These are phyloP conservation scores for Chlorella ohadii DNA, from an alignment of 139 green algal genomes.

Conservation along the genomic window DNA sequence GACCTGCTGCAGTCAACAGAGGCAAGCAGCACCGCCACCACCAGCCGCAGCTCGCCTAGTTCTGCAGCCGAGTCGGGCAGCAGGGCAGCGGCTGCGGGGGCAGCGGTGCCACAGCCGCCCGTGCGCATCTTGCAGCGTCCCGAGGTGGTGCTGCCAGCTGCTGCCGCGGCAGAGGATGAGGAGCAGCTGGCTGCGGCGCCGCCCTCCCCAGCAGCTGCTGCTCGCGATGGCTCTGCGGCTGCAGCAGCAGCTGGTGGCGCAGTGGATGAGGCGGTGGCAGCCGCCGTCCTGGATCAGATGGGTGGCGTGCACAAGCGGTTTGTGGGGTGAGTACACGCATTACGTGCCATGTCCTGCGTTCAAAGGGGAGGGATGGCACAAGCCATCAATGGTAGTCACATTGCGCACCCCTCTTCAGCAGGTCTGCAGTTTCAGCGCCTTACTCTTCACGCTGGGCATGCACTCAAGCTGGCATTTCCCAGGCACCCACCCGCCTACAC, in stretches of 20 bases:
- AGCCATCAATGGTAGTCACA: too few relatives aligned
- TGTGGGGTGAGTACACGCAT: conserved; percentile 15
- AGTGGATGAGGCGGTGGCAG: conserved; percentile 13
- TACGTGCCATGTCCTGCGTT: too few relatives aligned
- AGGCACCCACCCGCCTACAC: too few relatives aligned
- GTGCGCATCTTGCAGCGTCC: background rate
- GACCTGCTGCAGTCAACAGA: conserved; percentile 41
- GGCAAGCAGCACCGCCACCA: background rate
- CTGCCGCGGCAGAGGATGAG: background rate
- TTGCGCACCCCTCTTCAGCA: too few relatives aligned
- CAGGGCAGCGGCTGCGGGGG: background rate
- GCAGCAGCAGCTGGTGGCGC: background rate
- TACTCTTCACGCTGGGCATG: too few relatives aligned
- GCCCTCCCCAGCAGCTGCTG: background rate
- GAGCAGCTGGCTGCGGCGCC: background rate
- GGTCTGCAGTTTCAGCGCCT: too few relatives aligned
- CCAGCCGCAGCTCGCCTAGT: background rate
- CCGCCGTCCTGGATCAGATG: conserved; percentile 27
- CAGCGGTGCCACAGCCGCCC: background rate
- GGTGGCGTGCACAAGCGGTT: conserved; percentile 40
- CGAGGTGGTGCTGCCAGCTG: too few relatives aligned
- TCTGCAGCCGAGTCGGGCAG: background rate
- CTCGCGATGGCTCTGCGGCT: background rate
- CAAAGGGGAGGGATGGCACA: too few relatives aligned
- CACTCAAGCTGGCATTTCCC: too few relatives aligned